Percentiles rank a stretch among this genome's conserved stretches.
Conservation (phyloP, 305 asterid species). For the Solanum hybrid region DNA sequence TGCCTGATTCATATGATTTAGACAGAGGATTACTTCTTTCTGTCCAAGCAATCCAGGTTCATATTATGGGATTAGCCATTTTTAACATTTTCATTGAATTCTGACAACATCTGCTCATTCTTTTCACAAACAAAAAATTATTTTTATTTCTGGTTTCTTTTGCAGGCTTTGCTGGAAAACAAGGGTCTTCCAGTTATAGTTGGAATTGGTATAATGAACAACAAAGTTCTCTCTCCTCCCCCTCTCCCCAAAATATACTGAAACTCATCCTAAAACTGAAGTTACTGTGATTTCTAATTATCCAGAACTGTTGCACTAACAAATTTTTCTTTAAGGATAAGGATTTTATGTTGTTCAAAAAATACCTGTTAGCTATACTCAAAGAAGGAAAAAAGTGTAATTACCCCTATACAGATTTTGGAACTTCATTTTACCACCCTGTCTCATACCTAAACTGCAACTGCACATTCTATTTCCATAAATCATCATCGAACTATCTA, state of each 20-base stretch:
- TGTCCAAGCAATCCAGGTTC: slow-evolving; percentile 94
- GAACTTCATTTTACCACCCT: background rate
- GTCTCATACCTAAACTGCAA: background rate
- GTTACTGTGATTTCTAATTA: background rate
- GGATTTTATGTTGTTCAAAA: background rate
- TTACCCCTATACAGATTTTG: background rate
- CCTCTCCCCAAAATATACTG: background rate
- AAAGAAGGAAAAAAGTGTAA: background rate
- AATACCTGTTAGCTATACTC: background rate
- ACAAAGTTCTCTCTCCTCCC: background rate
- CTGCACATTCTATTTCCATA: background rate
- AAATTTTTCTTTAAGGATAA: background rate
- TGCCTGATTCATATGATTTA: slow-evolving; percentile 89
- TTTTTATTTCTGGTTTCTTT: slow-evolving; percentile 11
- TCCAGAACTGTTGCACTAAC: background rate
- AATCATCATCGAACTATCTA: background rate
- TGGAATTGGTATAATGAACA: slow-evolving; percentile 74
- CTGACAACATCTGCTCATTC: background rate
- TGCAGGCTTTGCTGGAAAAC: slow-evolving; percentile 90
- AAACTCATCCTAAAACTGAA: background rate
- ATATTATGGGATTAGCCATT: slow-evolving; percentile 6
- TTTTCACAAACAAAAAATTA: slow-evolving; percentile 10
- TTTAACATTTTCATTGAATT: slow-evolving; percentile 6
- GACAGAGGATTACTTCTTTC: slow-evolving; percentile 97
- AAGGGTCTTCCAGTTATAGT: slow-evolving; percentile 95